Evolutionary conservation across 176 grass and related monocot species (phyloP).

Genomic region (Alloteropsis semialata): DNA sequence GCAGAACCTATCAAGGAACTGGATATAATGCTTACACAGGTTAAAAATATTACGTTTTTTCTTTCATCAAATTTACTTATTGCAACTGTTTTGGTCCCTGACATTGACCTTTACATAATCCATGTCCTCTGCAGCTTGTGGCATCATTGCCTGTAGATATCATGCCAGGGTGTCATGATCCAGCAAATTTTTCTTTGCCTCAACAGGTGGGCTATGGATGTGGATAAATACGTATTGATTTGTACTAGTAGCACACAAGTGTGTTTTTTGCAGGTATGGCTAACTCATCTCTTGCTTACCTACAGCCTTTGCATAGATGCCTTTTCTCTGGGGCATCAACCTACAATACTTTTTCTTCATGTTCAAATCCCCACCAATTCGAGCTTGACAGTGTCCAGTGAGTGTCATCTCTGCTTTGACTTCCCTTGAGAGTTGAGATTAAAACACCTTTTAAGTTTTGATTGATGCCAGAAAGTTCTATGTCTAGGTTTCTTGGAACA

Average conservation of each 20-base stretch:
- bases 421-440: neutral
- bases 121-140: constrained; percentile 61
- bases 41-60: constrained; percentile 28
- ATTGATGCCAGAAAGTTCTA: constrained; percentile 23
- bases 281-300: constrained; percentile 31
- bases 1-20: constrained; percentile 93
- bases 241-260: neutral
- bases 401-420: constrained; percentile 23
- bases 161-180: constrained; percentile 85
- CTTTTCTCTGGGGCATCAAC: constrained; percentile 84
- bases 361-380: constrained; percentile 95
- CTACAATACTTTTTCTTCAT: constrained; percentile 86
- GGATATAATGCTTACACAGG: constrained; percentile 97
- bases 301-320: constrained; percentile 87
- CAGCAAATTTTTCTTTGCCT: constrained; percentile 93
- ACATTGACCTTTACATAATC: constrained; percentile 4
- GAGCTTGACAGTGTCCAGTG: constrained; percentile 82
- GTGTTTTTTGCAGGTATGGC: neutral
- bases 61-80: constrained; percentile 9
- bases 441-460: constrained; percentile 3
- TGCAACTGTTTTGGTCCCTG: neutral
- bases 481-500: constrained; percentile 83
- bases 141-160: constrained; percentile 89
- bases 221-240: constrained; percentile 24
- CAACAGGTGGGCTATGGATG: constrained; percentile 60